Base-by-base conservation (phyloP, 192 early-diverging fungal genomes). In the Podochytrium sp. region DNA sequence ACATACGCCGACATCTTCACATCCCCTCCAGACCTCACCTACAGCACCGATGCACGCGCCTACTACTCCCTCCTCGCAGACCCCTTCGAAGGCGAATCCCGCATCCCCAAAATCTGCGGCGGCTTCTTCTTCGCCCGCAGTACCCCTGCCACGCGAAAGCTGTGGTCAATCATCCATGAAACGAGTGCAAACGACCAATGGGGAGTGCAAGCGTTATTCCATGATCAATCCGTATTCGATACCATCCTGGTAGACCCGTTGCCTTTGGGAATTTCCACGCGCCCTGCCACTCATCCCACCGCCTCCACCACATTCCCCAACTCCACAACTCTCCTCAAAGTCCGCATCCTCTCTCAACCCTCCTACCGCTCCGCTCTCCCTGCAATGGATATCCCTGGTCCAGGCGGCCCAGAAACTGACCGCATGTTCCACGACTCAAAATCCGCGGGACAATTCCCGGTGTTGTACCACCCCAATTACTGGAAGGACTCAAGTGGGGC, bases 71-170 rank as follows among this genome's bases (percentile, higher is more conserved):
- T 39, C 57, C 56, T 72, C 3, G 32, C 33, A n/a, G 71, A 72
- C 38, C 71, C 71, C n/a, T 72, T 41, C 40, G 71, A 72, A 42
- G 51, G 71, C 12, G 16, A 53, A 20, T 35, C 56, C 3, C 38
- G 71, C 10, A 61, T 60, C 10, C 71, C 71, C 7, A 33, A 62
- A 27, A 72, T 72, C 23, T 72, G 71, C 57, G 71, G 71, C 25
- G 71, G 71, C 18, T 72, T 72, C 2, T 72, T 72, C 43, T 72
- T 63, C 39, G 38, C 38, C n/a, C 53, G 71, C 27, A 7, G 57
- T 25, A 72, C 63, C 41, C 12, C 10, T 2, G 57, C 57, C 35
- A 72, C 71, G 32, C 5, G 7, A 25, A 14, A 5, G 0, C 5
- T 61, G 7, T 72, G 42, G 53, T 18, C 10, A 5, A n/a, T 33